These are phyloP conservation scores for Nicotiana benthamiana DNA, from an alignment of 257 asterid species.

Conservation along the genomic window DNA sequence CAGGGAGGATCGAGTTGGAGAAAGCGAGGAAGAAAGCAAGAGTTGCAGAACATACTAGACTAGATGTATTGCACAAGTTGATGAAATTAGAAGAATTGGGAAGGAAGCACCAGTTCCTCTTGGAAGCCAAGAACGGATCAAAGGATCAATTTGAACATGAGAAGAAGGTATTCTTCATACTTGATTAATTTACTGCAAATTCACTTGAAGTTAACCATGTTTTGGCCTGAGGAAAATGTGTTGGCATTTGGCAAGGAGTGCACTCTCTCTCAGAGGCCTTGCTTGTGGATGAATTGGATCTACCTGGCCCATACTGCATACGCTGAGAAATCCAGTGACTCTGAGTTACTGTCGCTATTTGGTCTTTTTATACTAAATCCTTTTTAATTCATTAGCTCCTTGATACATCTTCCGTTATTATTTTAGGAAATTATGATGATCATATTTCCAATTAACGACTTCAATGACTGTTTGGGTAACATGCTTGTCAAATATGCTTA, in stretches of 20 bases:
- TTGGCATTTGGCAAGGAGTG: no score
- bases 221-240: background rate
- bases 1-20: conserved; percentile 46
- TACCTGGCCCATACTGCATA: no score
- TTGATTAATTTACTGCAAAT: background rate
- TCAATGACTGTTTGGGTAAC: background rate
- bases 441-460: background rate
- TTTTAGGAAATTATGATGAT: background rate
- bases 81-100: conserved; percentile 40
- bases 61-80: conserved; percentile 34
- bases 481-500: background rate
- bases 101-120: conserved; percentile 22
- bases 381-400: no score
- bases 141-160: conserved; percentile 18
- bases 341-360: no score
- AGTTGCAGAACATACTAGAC: conserved; percentile 40
- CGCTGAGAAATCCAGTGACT: no score
- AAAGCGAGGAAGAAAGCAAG: conserved; percentile 44
- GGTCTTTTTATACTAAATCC: no score
- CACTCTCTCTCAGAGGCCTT: no score
- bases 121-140: conserved; percentile 16
- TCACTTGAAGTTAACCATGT: background rate
- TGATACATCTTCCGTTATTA: no score
- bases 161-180: conserved; percentile 40
- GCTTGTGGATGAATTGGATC: no score